phyloP scores from a whole-genome alignment of 139 green algal genomes.

The Tetratostichococcus sp. region DNA sequence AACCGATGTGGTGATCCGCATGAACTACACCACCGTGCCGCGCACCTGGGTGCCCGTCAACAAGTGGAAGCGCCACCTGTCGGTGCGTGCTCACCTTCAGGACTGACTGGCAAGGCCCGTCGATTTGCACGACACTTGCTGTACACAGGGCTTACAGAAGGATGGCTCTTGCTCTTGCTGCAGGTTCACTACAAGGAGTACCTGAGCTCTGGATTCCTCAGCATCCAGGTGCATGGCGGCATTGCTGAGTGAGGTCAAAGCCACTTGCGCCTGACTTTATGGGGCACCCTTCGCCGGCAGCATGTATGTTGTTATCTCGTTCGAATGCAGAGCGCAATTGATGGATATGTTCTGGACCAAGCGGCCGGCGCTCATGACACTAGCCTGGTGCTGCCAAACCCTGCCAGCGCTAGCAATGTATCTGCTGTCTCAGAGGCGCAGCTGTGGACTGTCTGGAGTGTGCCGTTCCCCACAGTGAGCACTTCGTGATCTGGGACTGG shows the following conservation, averaged over 20 bases:
- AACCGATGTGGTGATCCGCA: conserved; percentile 17
- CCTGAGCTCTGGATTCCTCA: conserved; percentile 21
- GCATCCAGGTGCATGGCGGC: conserved; percentile 3
- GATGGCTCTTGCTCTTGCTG: not conserved
- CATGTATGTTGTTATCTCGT: too few species aligned
- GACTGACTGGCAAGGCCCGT: too few species aligned
- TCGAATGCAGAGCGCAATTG: conserved; percentile 5
- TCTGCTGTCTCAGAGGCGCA: not conserved
- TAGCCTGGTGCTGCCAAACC: conserved; percentile 9
- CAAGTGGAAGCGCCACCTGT: conserved; percentile 9
- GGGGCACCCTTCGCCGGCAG: too few species aligned
- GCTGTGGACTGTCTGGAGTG: conserved; percentile 12
- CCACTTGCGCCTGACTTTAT: too few species aligned
- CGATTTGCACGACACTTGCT: too few species aligned
- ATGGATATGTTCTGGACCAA: conserved; percentile 18
- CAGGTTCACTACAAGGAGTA: conserved; percentile 23
- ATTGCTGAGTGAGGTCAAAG: too few species aligned
- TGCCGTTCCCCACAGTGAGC: conserved; percentile 3
- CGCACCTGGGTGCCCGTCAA: conserved; percentile 21
- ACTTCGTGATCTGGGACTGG: too few species aligned
- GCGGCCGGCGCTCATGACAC: not conserved
- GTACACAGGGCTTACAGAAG: too few species aligned
- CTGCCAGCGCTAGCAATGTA: not conserved
- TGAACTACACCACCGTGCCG: conserved; percentile 27
- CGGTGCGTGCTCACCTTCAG: not conserved